Percentiles rank a stretch among this genome's conserved stretches.
These are phyloP conservation scores for Acarospora socialis DNA, from an alignment of 2,329 filamentous ascomycete species.

Conservation along the genomic window DNA sequence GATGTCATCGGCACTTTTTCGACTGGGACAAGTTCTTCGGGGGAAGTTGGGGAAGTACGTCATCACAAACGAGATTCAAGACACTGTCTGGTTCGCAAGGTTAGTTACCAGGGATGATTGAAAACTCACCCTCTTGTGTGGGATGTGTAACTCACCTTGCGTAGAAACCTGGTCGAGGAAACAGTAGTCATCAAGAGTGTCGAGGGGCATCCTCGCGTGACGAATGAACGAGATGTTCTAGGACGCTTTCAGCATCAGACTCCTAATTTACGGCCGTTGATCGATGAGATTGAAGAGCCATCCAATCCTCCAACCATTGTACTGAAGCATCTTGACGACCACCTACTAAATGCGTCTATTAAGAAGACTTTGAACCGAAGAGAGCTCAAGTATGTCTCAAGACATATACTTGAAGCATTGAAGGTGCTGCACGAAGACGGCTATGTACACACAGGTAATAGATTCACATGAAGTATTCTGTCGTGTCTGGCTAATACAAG, in stretches of 20 bases:
- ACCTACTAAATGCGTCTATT: conserved; percentile 13
- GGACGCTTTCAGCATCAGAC: conserved; percentile 16
- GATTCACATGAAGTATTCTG: too few relatives aligned
- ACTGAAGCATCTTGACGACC: conserved; percentile 16
- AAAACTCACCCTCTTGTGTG: too few relatives aligned
- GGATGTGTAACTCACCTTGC: background rate
- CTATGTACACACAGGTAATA: conserved; percentile 7
- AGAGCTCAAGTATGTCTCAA: conserved; percentile 4
- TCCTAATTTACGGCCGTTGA: conserved; percentile 16
- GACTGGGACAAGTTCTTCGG: conserved; percentile 5
- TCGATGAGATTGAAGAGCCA: conserved; percentile 19
- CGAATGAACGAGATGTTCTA: conserved; percentile 19
- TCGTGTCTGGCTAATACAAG: too few relatives aligned
- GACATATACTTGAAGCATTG: conserved; percentile 3
- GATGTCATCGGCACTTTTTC: too few relatives aligned
- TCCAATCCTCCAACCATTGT: conserved; percentile 15
- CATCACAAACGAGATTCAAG: conserved; percentile 5
- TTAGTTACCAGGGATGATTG: background rate
- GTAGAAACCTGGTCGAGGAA: conserved; percentile 9
- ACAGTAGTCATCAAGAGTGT: conserved; percentile 18
- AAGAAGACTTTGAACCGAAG: conserved; percentile 13
- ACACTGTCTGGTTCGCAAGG: conserved; percentile 10
- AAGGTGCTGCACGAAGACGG: conserved; percentile 3
- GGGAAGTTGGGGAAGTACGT: conserved; percentile 7
- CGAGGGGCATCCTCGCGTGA: conserved; percentile 14